A percentile compares a stretch with the other conserved stretches of the same genome.
phyloP scores from a whole-genome alignment of 768 basidiomycete species.

The Rhizopogon roseolus region DNA sequence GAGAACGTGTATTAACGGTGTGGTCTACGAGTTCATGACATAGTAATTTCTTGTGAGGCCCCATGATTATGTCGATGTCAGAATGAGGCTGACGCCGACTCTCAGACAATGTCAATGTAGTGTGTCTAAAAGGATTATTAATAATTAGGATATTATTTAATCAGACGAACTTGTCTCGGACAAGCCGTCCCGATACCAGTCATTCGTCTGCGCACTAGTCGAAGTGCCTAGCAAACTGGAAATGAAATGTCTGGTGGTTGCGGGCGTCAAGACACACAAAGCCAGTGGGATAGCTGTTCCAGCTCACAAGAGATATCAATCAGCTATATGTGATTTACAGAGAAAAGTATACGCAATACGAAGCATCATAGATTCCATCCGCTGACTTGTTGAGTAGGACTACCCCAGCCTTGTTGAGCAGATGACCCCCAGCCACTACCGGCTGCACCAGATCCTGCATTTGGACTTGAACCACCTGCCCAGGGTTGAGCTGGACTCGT shows the following conservation, averaged over 20 bases:
- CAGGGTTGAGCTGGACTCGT: conserved; percentile 32
- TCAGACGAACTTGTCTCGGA: background rate
- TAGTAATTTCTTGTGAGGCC: too few species aligned
- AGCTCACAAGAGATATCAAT: background rate
- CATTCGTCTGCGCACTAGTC: too few species aligned
- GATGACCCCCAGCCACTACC: conserved; percentile 18
- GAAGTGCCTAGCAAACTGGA: background rate
- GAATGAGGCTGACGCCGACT: background rate
- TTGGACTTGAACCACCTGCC: conserved; percentile 33
- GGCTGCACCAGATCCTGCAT: conserved; percentile 9
- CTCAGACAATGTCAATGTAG: background rate
- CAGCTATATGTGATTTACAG: background rate
- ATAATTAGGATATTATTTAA: background rate
- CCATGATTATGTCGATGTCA: too few species aligned
- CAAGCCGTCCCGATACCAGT: too few species aligned
- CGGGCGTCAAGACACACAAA: background rate
- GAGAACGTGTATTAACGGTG: too few species aligned
- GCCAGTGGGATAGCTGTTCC: background rate
- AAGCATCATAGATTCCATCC: conserved; percentile 45
- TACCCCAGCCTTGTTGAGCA: conserved; percentile 44
- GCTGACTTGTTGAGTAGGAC: conserved; percentile 42
- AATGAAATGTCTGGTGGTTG: background rate
- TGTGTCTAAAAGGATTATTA: background rate
- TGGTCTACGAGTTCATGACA: too few species aligned
- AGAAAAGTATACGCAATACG: background rate